Conservation (phyloP, 2,329 filamentous ascomycete genomes). For the Cladorrhinum sp. region DNA sequence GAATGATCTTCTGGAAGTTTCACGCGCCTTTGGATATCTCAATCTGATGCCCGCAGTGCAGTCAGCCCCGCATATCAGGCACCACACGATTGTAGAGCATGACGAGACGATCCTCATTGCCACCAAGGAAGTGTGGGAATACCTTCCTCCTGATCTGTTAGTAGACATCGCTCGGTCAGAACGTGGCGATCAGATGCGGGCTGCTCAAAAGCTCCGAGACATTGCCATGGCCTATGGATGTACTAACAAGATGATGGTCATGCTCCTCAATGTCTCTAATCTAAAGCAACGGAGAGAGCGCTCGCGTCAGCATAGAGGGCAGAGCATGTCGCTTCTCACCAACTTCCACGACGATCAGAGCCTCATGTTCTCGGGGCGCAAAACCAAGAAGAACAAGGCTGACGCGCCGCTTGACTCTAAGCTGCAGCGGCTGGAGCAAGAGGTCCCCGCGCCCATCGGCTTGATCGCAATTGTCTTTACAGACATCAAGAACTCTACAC, state of each 20-base stretch:
- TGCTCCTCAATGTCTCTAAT: slow-evolving; percentile 93
- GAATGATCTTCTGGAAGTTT: slow-evolving; percentile 88
- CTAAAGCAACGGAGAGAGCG: slow-evolving; percentile 78
- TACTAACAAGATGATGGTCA: slow-evolving; percentile 95
- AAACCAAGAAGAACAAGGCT: slow-evolving; percentile 58
- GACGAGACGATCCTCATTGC: slow-evolving; percentile 93
- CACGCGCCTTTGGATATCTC: slow-evolving; percentile 90
- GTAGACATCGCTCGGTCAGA: slow-evolving; percentile 89
- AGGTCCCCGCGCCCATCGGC: slow-evolving; percentile 86
- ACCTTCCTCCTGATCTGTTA: slow-evolving; percentile 81
- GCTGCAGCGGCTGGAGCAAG: slow-evolving; percentile 79
- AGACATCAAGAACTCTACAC: slow-evolving; percentile 97
- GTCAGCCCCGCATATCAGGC: slow-evolving; percentile 79
- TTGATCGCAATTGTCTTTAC: slow-evolving; percentile 95
- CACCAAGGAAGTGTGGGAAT: slow-evolving; percentile 93
- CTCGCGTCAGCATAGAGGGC: slow-evolving; percentile 68
- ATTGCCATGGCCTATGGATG: slow-evolving; percentile 94
- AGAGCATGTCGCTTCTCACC: slow-evolving; percentile 82
- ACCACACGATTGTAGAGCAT: slow-evolving; percentile 75
- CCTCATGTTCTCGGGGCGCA: slow-evolving; percentile 54
- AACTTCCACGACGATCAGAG: slow-evolving; percentile 64
- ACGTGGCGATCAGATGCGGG: slow-evolving; percentile 86
- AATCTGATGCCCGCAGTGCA: slow-evolving; percentile 90
- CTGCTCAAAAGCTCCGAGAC: slow-evolving; percentile 90
- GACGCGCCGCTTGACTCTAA: slow-evolving; percentile 77